A percentile compares a stretch with the other conserved stretches of the same genome.
Conservation (phyloP, 371 early-diverging fungal genomes). For the Rhizopus stolonifer region DNA sequence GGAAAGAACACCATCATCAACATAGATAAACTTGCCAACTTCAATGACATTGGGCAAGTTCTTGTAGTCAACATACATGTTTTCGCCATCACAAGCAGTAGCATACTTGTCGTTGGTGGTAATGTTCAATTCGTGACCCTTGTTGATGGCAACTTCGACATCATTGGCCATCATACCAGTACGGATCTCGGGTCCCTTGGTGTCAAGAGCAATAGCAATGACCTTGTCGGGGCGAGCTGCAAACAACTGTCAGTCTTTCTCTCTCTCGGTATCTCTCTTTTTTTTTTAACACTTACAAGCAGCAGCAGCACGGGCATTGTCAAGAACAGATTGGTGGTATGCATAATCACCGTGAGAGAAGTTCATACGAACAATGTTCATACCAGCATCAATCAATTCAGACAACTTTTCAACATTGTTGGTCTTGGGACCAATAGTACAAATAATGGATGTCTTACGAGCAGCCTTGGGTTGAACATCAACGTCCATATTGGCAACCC, state of each 20-base stretch:
- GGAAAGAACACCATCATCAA: conserved; percentile 81
- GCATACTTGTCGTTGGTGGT: conserved; percentile 70
- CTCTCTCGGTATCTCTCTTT: background rate
- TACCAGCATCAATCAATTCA: conserved; percentile 84
- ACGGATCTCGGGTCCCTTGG: conserved; percentile 87
- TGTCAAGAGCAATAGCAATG: conserved; percentile 87
- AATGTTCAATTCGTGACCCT: conserved; percentile 75
- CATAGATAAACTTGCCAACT: conserved; percentile 80
- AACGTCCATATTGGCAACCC: conserved; percentile 72
- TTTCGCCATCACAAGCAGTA: conserved; percentile 63
- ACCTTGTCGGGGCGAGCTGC: conserved; percentile 27
- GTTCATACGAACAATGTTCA: conserved; percentile 95
- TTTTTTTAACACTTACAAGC: conserved; percentile 30
- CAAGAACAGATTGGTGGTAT: conserved; percentile 85
- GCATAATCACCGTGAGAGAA: conserved; percentile 92
- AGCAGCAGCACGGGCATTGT: conserved; percentile 70
- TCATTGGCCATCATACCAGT: conserved; percentile 73
- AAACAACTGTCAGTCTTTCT: background rate
- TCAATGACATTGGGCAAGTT: conserved; percentile 77
- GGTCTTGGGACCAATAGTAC: conserved; percentile 83
- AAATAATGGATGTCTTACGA: conserved; percentile 83
- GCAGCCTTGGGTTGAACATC: conserved; percentile 58
- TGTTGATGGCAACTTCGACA: conserved; percentile 57
- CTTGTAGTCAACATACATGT: conserved; percentile 83
- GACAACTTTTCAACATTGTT: conserved; percentile 80